Evolutionary conservation across 768 basidiomycete species (phyloP).

Genomic region (Tricholoma flavovirens): DNA sequence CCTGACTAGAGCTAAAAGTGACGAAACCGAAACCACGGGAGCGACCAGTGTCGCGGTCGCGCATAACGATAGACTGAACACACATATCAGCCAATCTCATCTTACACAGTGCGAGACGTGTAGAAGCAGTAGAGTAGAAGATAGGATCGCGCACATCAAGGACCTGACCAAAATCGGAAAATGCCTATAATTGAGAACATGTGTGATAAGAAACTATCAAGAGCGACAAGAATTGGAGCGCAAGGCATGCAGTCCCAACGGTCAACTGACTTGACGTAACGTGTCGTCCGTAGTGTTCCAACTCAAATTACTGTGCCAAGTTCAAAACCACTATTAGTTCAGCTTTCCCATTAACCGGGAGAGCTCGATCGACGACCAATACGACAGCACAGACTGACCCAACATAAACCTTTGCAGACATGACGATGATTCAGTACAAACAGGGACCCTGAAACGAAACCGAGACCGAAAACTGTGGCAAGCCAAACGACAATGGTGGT

Average conservation of each 20-base stretch:
- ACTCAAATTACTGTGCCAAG: slow-evolving; percentile 80
- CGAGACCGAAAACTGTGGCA: slow-evolving; percentile 49
- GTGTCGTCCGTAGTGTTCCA: slow-evolving; percentile 95
- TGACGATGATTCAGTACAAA: slow-evolving; percentile 58
- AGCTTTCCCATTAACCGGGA: slow-evolving; percentile 41
- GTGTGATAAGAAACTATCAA: slow-evolving; percentile 45
- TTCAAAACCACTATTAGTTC: slow-evolving; percentile 54
- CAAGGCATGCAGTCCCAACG: slow-evolving; percentile 26
- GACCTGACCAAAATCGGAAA: slow-evolving; percentile 75
- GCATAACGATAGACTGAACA: slow-evolving; percentile 91
- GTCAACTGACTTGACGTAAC: slow-evolving; percentile 79
- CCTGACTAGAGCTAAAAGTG: slow-evolving; percentile 53
- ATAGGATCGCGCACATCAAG: slow-evolving; percentile 79
- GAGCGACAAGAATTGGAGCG: slow-evolving; percentile 25
- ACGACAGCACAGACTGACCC: slow-evolving; percentile 77
- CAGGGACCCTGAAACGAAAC: slow-evolving; percentile 51
- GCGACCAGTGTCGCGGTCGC: slow-evolving; percentile 96
- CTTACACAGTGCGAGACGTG: slow-evolving; percentile 22
- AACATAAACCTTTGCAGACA: slow-evolving; percentile 88
- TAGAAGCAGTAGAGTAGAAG: slow-evolving; percentile 21
- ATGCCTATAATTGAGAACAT: slow-evolving; percentile 65
- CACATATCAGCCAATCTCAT: slow-evolving; percentile 33
- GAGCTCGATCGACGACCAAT: slow-evolving; percentile 41
- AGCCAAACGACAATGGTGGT: slow-evolving; percentile 40
- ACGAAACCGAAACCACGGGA: slow-evolving; percentile 98